A percentile compares a stretch with the other conserved stretches of the same genome.
phyloP scores from a whole-genome alignment of 164 flowering plant species.

The Brasenia schreberi region DNA sequence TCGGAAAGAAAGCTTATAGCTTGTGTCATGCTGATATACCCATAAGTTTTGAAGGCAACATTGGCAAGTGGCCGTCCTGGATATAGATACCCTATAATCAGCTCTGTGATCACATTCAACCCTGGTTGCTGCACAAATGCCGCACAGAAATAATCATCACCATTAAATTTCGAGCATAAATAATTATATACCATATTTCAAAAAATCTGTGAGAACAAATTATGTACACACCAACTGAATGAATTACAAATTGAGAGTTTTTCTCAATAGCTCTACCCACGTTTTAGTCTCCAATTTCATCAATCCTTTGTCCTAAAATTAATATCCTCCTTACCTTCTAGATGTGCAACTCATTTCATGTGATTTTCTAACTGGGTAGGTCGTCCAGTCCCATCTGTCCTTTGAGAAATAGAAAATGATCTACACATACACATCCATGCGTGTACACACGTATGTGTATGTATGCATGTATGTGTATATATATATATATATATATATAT shows the following conservation, averaged over 20 bases:
- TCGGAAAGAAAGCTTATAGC: slow-evolving; percentile 1
- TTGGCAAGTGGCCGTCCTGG: slow-evolving; percentile 6
- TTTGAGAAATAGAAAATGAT: no score
- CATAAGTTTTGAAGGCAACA: slow-evolving; percentile 8
- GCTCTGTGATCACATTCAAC: slow-evolving; percentile 5
- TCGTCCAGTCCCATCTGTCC: no score
- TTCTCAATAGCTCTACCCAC: neutral
- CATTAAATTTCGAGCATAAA: neutral
- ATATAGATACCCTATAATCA: slow-evolving; percentile 2
- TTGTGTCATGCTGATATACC: slow-evolving; percentile 7
- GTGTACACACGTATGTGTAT: no score
- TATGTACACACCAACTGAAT: neutral
- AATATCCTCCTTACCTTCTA: no score
- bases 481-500: no score
- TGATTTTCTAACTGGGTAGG: no score
- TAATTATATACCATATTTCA: neutral
- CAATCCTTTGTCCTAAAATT: neutral
- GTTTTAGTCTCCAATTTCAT: neutral
- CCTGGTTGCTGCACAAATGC: slow-evolving; percentile 7
- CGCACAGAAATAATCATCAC: neutral
- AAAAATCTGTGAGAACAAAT: neutral
- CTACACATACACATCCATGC: no score
- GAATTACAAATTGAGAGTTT: neutral
- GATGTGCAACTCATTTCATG: no score
- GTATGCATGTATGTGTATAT: no score